Evolutionary conservation across 108 stramenopile genomes (phyloP), one percentile per base, ranked within the genome.

Genomic region (Conticribra guillardii): DNA sequence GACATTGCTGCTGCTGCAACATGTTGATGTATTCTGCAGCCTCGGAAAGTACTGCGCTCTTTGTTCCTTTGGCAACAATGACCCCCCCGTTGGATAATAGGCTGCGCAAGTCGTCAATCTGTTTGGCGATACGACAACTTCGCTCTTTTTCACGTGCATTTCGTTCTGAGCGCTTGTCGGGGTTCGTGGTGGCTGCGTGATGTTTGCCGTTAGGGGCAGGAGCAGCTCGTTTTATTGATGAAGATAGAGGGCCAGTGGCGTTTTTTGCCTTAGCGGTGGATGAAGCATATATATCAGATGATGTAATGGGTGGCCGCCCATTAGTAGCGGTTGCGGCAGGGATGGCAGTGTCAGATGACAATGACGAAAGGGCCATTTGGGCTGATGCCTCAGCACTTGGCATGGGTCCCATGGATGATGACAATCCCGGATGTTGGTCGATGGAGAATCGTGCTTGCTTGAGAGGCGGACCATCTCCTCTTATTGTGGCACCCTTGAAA

Each of bases 111-210:
- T 92, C 91, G 44, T 88, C 85, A 48, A 95, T 95, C 68, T 95
- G 90, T 64, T 69, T 81, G 3, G 91, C 87, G 23, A 95, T 95
- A 18, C 91, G 88, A 66, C 90, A 89, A 69, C 89, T 90, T 54
- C 94, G 79, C 53, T 93, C 91, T 72, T 95, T 95, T 66, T 95
- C 94, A 17, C 94, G 81, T 41, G 86, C 87, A 70, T 95, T 95
- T 4, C 94, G 82, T 81, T 95, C 91, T 60, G 90, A 87, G 4
- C 93, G 77, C 54, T 88, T 94, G 24, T 47, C 26, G 0, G 85
- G 86, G 41, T 81, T 76, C 15, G 69, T 18, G 31, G 71, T 55
- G 45, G 61, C 61, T 27, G 66, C 60, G 37, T 54, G 53, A 59
- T 60, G 66, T 18, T 62, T 63, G 44, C 48, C 70, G 16, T 51